Evolutionary conservation across 345 rosid genomes (phyloP), one percentile per base, ranked within the genome.

Genomic region (Salix udensis): DNA sequence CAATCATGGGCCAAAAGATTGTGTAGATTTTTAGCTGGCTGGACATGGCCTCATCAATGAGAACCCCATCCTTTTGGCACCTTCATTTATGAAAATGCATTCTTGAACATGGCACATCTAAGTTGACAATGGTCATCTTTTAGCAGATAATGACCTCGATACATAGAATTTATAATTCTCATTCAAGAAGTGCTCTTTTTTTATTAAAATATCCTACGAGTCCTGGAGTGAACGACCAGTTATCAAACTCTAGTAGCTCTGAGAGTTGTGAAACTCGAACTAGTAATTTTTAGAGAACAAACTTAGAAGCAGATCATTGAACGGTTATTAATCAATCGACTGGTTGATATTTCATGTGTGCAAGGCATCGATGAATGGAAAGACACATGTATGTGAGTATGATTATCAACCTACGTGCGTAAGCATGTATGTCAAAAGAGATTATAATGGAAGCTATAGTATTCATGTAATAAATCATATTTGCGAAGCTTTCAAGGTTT

Each of bases 1-100:
- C 77, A 78, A 74, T 55, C 19, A 78, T 80, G 78, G 82, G 81
- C 73, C 72, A 69, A 61, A 31, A 16, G 2, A 75, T 65, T 52
- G 69, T 36, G 30, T 67, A 40, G 72, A 60, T 67, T 48, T 75
- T 75, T 36, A 67, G 78, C 58, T 84, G 74, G 75, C 55, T 62
- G 15, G 61, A 7, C 39, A 65, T 11, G 52, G 71, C 72, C 39
- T 39, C 75, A 50, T 70, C 65, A 70, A 82, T 50, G 19, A 46
- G 68, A 65, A 19, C 46, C 40, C 24, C 58, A 6, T 42, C n/a
- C 28, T 37, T 71, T 76, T 46, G 70, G 72, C 16, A 65, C 44
- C 18, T 72, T 69, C 66, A 42, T 68, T 37, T 24, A 68, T 50
- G 68, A 64, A 42, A 75, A 65, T 69, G 39, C 26, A 34, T 50